phyloP scores from a whole-genome alignment of 306 rosid species.

The Fagus sylvatica region DNA sequence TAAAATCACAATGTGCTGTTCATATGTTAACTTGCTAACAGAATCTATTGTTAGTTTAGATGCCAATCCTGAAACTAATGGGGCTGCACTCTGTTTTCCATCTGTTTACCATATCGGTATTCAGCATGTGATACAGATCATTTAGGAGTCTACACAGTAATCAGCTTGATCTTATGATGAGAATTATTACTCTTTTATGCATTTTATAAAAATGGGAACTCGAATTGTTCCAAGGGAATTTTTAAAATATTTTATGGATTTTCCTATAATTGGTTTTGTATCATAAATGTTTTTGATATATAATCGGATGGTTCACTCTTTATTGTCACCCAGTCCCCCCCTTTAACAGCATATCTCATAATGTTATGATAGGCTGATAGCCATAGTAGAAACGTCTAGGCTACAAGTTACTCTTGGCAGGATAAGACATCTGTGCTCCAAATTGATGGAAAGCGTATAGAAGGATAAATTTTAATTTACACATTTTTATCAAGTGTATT shows the following conservation, averaged over 20 bases:
- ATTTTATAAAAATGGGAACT: slow-evolving; percentile 8
- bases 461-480: no score
- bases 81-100: neutral
- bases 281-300: neutral
- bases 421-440: no score
- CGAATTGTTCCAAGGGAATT: neutral
- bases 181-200: neutral
- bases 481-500: no score
- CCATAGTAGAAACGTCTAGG: no score
- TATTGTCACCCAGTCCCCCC: no score
- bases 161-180: slow-evolving; percentile 3
- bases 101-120: neutral
- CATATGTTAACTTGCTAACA: neutral
- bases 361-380: no score
- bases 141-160: neutral
- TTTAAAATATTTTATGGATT: neutral
- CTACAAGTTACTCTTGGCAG: no score
- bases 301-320: neutral
- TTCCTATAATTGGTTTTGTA: neutral
- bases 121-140: neutral
- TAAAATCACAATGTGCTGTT: neutral
- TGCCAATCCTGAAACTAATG: neutral
- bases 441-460: no score
- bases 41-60: neutral
- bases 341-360: no score